Base-by-base conservation (phyloP, 345 rosid genomes). In the Barbarea vulgaris region DNA sequence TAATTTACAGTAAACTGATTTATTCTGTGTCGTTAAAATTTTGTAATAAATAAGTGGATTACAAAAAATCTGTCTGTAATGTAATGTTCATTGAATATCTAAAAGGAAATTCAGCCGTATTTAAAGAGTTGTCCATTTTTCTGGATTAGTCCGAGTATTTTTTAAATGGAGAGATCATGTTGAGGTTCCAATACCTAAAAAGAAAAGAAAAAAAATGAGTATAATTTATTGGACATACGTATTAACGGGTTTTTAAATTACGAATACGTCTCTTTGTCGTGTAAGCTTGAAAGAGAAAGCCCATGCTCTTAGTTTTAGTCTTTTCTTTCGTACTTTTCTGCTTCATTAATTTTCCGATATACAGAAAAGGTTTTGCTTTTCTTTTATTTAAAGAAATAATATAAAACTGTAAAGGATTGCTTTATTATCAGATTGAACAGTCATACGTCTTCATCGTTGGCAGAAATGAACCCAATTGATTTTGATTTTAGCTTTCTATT, bases 261-360 rank as follows among this genome's bases (percentile, higher is more conserved):
- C 64, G 58, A 70, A 61, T 77, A 77, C 80, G 80, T 77, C 80
- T 63, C 52, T 70, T 77, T 70, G 70, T 77, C 75, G 65, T 70
- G 71, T 54, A 46, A 77, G 71, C 60, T 44, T 25, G 76, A 77
- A 77, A 77, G 37, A 64, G 76, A 77, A 70, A 46, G 34, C 51
- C 76, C 70, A 46, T 77, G 75, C 34, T 69, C 31, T 4, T 60
- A 27, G 22, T 61, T 51, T 60, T 51, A 33, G 59, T 69, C 28
- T 69, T 62, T 52, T 68, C 62, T 69, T 75, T 68, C 1, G 55
- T 60, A 46, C 15, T 21, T 68, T 69, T 69, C 65, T 69, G 70
- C 58, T 63, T 76, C 75, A 63, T 69, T 66, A 4, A 66, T 12
- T 47, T 74, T 57, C 57, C 72, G 31, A 66, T 57, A 55, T 34